Evolutionary conservation across 2,329 filamentous ascomycete species (phyloP).

Genomic region (Fusarium mangiferae): DNA sequence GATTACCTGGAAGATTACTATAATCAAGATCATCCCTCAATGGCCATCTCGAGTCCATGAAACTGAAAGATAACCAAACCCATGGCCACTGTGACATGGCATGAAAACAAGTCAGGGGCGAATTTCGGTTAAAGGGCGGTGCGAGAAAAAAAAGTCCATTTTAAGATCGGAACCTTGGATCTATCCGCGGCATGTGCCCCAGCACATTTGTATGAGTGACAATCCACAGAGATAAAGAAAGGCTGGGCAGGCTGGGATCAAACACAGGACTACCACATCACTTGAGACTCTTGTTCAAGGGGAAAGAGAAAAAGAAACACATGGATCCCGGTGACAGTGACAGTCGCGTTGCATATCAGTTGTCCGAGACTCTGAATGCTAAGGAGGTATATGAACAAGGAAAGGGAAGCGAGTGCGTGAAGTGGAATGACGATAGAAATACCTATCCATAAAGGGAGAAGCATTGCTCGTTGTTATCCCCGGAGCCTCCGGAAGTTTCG

Average conservation of each 20-base stretch:
- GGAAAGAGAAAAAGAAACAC: neutral
- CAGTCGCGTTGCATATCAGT: neutral
- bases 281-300: conserved; percentile 2
- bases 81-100: neutral
- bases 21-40: conserved; percentile 3
- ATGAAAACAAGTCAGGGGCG: conserved; percentile 23
- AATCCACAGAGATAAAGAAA: conserved; percentile 13
- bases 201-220: conserved; percentile 3
- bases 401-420: conserved; percentile 2
- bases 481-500: conserved; percentile 13
- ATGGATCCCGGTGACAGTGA: neutral
- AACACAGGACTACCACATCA: conserved; percentile 10
- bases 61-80: conserved; percentile 27
- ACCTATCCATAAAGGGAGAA: conserved; percentile 12
- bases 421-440: conserved; percentile 9
- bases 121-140: conserved; percentile 22
- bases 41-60: conserved; percentile 1
- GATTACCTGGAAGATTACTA: conserved; percentile 5
- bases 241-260: neutral
- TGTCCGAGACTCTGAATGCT: neutral
- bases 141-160: conserved; percentile 3
- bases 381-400: neutral
- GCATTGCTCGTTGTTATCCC: neutral
- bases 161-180: conserved; percentile 19
- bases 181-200: conserved; percentile 31